A percentile compares a stretch with the other conserved stretches of the same genome.
Conservation (phyloP, 306 rosid genomes). For the Gastrolobium bilobum region DNA sequence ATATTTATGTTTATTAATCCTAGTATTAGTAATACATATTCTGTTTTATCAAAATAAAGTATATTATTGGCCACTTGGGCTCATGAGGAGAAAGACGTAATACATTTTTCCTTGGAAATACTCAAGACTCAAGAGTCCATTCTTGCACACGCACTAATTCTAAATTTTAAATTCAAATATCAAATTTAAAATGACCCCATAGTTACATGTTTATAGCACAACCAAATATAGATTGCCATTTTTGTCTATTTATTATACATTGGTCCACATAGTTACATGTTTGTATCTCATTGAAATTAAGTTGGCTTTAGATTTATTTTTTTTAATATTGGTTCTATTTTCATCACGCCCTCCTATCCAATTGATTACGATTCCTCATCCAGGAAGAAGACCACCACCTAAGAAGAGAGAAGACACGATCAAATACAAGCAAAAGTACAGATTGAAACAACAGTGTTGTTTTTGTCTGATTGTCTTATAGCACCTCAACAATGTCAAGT, state of each 20-base stretch:
- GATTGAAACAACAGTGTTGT: slow-evolving; percentile 26
- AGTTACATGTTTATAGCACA: neutral
- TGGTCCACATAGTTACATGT: neutral
- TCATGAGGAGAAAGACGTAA: neutral
- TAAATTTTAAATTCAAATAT: slow-evolving; percentile 5
- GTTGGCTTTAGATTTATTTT: neutral
- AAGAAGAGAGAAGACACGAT: neutral
- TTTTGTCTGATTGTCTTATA: slow-evolving; percentile 22
- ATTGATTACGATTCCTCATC: slow-evolving; percentile 27
- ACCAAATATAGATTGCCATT: slow-evolving; percentile 15
- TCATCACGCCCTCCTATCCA: neutral
- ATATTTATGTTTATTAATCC: neutral
- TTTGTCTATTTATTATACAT: neutral
- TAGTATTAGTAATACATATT: neutral
- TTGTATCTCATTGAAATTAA: neutral
- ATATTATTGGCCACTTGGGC: slow-evolving; percentile 17
- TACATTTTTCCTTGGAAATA: neutral
- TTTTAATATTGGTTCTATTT: neutral
- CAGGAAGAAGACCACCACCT: neutral
- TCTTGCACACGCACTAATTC: neutral
- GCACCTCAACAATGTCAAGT: neutral
- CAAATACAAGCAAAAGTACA: neutral
- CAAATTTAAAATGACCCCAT: slow-evolving; percentile 26
- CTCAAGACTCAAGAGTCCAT: neutral
- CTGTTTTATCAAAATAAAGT: slow-evolving; percentile 11